Evolutionary conservation across 1,284 basidiomycete species (phyloP).

Genomic region (Ceratobasidium sp.): DNA sequence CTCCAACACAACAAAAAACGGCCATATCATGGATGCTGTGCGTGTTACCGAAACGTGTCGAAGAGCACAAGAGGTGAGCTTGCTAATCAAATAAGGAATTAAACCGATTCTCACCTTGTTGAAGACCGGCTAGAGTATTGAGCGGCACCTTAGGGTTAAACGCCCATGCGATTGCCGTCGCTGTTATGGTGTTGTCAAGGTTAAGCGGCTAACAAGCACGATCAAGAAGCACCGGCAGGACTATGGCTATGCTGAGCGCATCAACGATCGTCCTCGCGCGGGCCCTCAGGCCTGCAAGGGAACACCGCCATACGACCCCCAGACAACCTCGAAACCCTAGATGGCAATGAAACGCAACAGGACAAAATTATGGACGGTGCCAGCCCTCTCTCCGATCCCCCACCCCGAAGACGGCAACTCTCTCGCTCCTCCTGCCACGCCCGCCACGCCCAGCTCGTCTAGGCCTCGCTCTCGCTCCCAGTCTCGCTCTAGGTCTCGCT

Average conservation of each 20-base stretch:
- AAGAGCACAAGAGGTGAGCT: neutral
- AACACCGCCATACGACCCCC: neutral
- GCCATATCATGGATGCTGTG: neutral
- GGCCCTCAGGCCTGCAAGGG: neutral
- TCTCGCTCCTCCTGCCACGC: no score
- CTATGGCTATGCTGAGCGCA: neutral
- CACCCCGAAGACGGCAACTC: no score
- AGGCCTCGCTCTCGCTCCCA: neutral
- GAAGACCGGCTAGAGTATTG: neutral
- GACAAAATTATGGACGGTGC: no score
- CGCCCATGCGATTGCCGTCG: neutral
- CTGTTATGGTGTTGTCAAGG: neutral
- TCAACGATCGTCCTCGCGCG: neutral
- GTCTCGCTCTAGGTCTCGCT: neutral
- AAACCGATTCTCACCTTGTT: neutral
- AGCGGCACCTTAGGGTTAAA: neutral
- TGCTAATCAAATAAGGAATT: neutral
- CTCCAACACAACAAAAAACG: neutral
- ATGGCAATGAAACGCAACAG: neutral
- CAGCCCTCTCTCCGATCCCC: no score
- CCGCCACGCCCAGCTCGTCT: no score
- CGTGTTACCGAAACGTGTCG: neutral
- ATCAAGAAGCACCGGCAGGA: neutral
- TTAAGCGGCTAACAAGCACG: neutral
- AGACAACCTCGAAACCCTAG: neutral